Conservation (phyloP, 2,329 filamentous ascomycete genomes). For the Xylariaceae sp. region DNA sequence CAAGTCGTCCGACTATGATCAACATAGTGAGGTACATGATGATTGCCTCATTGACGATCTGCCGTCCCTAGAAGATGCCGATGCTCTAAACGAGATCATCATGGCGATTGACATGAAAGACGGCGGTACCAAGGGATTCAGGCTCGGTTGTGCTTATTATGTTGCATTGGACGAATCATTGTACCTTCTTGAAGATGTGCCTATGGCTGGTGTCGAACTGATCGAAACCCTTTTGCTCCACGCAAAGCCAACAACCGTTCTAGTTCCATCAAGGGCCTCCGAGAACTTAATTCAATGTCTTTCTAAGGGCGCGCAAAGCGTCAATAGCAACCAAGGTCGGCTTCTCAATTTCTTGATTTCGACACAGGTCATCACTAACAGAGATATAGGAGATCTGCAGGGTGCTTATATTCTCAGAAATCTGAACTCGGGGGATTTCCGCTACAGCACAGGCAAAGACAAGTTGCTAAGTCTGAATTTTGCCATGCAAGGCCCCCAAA, state of each 20-base stretch:
- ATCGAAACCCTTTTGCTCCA: constrained; percentile 58
- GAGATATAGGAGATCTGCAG: constrained; percentile 28
- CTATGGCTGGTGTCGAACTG: constrained; percentile 62
- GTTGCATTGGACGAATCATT: constrained; percentile 64
- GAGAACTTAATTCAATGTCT: constrained; percentile 35
- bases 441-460: constrained; percentile 59
- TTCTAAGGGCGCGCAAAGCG: constrained; percentile 27
- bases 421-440: constrained; percentile 69
- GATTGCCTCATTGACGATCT: constrained; percentile 11
- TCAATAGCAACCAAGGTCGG: constrained; percentile 25
- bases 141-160: constrained; percentile 82
- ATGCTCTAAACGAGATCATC: constrained; percentile 60
- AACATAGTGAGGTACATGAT: constrained; percentile 12
- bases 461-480: constrained; percentile 60
- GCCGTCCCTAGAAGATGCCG: constrained; percentile 22
- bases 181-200: constrained; percentile 72
- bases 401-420: constrained; percentile 56
- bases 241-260: constrained; percentile 50
- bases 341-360: background rate
- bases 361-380: background rate
- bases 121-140: constrained; percentile 40
- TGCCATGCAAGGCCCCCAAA: constrained; percentile 42
- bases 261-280: constrained; percentile 46
- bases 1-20: constrained; percentile 7
- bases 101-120: constrained; percentile 76